These are phyloP conservation scores for Termitomyces sp. DNA, from an alignment of 1,284 basidiomycete genomes.

Conservation along the genomic window DNA sequence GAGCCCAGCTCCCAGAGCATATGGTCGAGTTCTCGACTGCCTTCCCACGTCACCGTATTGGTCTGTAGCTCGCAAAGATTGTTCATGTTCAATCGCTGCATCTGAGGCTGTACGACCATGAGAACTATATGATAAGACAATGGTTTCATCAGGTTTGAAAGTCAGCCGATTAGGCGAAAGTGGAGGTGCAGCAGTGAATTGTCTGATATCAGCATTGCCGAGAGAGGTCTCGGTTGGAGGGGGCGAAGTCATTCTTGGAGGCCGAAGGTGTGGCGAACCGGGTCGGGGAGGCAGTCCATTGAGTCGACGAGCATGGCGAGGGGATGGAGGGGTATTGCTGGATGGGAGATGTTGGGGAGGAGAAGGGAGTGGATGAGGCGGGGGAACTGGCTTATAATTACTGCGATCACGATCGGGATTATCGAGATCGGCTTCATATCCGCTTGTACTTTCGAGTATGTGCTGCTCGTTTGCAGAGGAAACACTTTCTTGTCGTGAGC, in stretches of 20 bases:
- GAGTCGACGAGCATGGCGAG: constrained; percentile 18
- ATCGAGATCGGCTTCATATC: constrained; percentile 70
- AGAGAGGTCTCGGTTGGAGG: constrained; percentile 17
- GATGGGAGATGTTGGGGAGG: constrained; percentile 18
- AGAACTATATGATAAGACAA: constrained; percentile 24
- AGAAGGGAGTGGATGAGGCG: constrained; percentile 29
- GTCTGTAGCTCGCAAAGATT: constrained; percentile 33
- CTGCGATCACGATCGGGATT: constrained; percentile 49
- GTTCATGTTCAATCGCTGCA: constrained; percentile 45
- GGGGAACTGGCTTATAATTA: constrained; percentile 36
- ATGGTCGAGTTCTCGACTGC: constrained; percentile 25
- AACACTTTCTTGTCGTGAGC: constrained; percentile 60
- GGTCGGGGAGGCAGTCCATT: constrained; percentile 23
- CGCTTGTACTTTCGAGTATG: constrained; percentile 42
- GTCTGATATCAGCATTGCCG: constrained; percentile 23
- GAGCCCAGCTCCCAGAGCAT: constrained; percentile 20
- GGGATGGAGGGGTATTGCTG: constrained; percentile 23
- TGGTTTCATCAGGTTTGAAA: constrained; percentile 36
- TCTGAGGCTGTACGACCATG: constrained; percentile 49
- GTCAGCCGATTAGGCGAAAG: constrained; percentile 45
- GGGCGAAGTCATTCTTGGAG: constrained; percentile 22
- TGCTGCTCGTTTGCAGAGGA: constrained; percentile 65
- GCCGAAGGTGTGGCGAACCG: constrained; percentile 26
- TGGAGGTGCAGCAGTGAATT: constrained; percentile 31
- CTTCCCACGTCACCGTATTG: constrained; percentile 27